A percentile compares a stretch with the other conserved stretches of the same genome.
phyloP scores from a whole-genome alignment of 176 grass and related monocot genomes.

The Thalia dealbata region DNA sequence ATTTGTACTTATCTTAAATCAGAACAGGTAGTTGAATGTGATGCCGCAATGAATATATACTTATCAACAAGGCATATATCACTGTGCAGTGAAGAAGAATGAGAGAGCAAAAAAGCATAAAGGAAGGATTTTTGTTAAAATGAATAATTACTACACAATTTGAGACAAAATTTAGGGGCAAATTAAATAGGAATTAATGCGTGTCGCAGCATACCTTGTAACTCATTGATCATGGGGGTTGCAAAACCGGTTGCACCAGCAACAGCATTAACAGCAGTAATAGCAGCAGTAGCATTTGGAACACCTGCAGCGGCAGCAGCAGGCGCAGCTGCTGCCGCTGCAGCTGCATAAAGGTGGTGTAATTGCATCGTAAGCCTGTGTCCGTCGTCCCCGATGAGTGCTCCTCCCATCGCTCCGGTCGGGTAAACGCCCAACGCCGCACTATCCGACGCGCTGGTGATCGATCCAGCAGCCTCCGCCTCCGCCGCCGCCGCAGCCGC shows the following conservation, averaged over 20 bases:
- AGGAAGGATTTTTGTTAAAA: too few species aligned
- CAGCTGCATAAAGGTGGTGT: slow-evolving; percentile 34
- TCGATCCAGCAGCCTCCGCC: slow-evolving; percentile 35
- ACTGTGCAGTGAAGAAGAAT: too few species aligned
- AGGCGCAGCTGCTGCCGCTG: slow-evolving; percentile 15
- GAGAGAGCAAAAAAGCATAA: too few species aligned
- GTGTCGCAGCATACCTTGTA: slow-evolving; percentile 53
- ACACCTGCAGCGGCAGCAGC: slow-evolving; percentile 10
- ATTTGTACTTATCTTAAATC: too few species aligned
- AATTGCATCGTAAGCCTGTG: slow-evolving; percentile 21
- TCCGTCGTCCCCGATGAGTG: slow-evolving; percentile 17
- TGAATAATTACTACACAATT: too few species aligned
- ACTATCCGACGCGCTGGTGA: slow-evolving; percentile 17
- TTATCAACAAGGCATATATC: too few species aligned
- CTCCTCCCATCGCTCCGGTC: slow-evolving; percentile 19
- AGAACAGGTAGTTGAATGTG: too few species aligned
- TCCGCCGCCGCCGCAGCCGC: slow-evolving; percentile 34
- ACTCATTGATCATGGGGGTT: slow-evolving; percentile 21
- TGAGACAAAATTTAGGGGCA: too few species aligned
- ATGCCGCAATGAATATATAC: too few species aligned
- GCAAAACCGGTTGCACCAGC: slow-evolving; percentile 4
- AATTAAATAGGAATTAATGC: not conserved
- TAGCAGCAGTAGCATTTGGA: slow-evolving; percentile 16
- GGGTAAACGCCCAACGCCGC: not conserved
- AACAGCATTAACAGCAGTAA: slow-evolving; percentile 25